Evolutionary conservation across 2,329 filamentous ascomycete species (phyloP).

Genomic region (Verticillium nonalfalfae): DNA sequence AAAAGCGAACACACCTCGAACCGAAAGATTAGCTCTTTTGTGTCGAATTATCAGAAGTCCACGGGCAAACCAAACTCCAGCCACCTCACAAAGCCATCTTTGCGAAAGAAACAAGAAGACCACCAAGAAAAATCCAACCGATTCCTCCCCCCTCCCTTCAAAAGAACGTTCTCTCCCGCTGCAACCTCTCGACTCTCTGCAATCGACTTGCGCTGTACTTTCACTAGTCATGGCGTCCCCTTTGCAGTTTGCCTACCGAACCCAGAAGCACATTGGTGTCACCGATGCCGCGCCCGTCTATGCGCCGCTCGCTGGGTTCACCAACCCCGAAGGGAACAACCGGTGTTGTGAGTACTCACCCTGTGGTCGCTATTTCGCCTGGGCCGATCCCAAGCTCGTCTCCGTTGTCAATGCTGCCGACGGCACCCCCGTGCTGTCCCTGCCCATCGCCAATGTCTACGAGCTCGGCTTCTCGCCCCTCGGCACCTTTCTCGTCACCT

Average conservation of each 20-base stretch:
- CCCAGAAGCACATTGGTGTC: slow-evolving; percentile 91
- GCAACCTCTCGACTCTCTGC: slow-evolving; percentile 13
- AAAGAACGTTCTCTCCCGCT: slow-evolving; percentile 11
- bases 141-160: slow-evolving; percentile 1
- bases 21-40: too few species aligned
- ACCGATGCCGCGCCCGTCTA: slow-evolving; percentile 89
- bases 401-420: slow-evolving; percentile 75
- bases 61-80: not conserved
- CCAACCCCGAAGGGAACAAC: slow-evolving; percentile 84
- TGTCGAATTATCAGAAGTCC: too few species aligned
- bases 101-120: slow-evolving; percentile 9
- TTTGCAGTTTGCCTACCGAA: slow-evolving; percentile 95
- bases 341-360: slow-evolving; percentile 94
- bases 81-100: not conserved
- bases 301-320: slow-evolving; percentile 74
- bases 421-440: slow-evolving; percentile 66
- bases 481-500: slow-evolving; percentile 91
- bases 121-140: slow-evolving; percentile 6
- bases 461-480: slow-evolving; percentile 91
- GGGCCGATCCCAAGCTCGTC: slow-evolving; percentile 84
- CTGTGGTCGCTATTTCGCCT: slow-evolving; percentile 93
- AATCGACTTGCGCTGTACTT: slow-evolving; percentile 58
- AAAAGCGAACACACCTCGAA: not conserved
- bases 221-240: slow-evolving; percentile 89
- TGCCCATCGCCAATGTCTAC: slow-evolving; percentile 79